phyloP scores from a whole-genome alignment of 2,329 filamentous ascomycete genomes.

The Cordyceps cicadae region DNA sequence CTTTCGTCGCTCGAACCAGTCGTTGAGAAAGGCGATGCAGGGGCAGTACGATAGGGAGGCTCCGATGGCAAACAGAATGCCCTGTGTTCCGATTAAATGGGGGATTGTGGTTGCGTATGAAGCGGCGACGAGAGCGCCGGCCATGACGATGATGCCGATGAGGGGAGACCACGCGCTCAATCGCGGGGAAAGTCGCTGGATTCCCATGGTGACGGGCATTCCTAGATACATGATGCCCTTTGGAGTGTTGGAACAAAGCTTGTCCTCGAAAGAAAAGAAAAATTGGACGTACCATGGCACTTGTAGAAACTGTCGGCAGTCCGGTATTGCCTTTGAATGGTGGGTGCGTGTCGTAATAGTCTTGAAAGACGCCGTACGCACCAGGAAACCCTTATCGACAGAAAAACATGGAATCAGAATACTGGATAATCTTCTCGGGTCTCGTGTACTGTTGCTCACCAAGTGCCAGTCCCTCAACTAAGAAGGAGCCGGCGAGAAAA shows the following conservation, averaged over 20 bases:
- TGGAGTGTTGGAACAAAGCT: neutral
- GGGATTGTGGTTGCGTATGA: constrained; percentile 40
- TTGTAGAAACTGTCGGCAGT: constrained; percentile 53
- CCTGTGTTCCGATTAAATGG: constrained; percentile 48
- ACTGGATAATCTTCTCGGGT: neutral
- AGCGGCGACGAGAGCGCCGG: constrained; percentile 37
- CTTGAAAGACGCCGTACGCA: constrained; percentile 58
- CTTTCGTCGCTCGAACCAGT: constrained; percentile 45
- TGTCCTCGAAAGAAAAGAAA: no score
- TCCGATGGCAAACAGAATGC: constrained; percentile 47
- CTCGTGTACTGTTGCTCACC: constrained; percentile 1
- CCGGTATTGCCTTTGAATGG: constrained; percentile 42
- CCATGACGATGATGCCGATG: constrained; percentile 36
- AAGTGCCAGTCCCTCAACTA: constrained; percentile 16
- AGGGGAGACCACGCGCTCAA: constrained; percentile 30
- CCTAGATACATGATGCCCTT: constrained; percentile 43
- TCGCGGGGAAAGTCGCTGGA: constrained; percentile 32
- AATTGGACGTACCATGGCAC: constrained; percentile 36
- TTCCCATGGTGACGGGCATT: constrained; percentile 36
- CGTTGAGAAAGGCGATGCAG: constrained; percentile 45
- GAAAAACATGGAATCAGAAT: neutral
- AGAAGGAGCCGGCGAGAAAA: constrained; percentile 19
- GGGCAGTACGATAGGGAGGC: constrained; percentile 42
- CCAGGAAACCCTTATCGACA: constrained; percentile 50
- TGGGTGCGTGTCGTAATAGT: constrained; percentile 50